phyloP scores from a whole-genome alignment of 2,329 filamentous ascomycete genomes.

The Massarina eburnea region DNA sequence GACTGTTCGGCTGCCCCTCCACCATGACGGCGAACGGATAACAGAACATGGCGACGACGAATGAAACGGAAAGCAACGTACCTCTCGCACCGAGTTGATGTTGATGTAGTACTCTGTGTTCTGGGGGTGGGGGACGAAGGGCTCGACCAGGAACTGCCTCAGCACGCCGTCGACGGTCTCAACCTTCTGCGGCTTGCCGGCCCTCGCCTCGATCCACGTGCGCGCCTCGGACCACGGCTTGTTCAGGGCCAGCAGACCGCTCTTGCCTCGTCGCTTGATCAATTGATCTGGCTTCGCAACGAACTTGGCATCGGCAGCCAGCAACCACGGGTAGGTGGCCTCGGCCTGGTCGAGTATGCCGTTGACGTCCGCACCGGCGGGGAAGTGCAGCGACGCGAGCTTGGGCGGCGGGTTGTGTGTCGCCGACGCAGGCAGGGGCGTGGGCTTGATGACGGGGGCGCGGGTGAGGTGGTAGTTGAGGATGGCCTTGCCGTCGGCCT shows the following conservation, averaged over 20 bases:
- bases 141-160: constrained; percentile 96
- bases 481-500: constrained; percentile 99
- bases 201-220: constrained; percentile 90
- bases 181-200: constrained; percentile 88
- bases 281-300: constrained; percentile 99
- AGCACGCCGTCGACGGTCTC: constrained; percentile 88
- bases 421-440: constrained; percentile 78
- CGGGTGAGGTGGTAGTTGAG: constrained; percentile 99
- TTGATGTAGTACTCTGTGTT: constrained; percentile 99
- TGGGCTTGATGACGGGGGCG: constrained; percentile 95
- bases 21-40: constrained; percentile 2
- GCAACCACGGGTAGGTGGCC: constrained; percentile 94
- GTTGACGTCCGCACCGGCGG: constrained; percentile 80
- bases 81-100: constrained; percentile 99
- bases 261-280: constrained; percentile 99
- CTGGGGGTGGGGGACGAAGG: constrained; percentile 92
- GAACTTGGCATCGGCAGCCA: constrained; percentile 81
- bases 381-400: constrained; percentile 90
- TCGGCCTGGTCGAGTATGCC: constrained; percentile 93
- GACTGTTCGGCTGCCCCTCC: background rate
- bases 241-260: constrained; percentile 92
- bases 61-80: constrained; percentile 59
- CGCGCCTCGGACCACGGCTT: constrained; percentile 94
- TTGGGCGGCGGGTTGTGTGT: constrained; percentile 92
- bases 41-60: constrained; percentile 8